Evolutionary conservation across 306 rosid species (phyloP), one percentile per base, ranked within the genome.

Genomic region (Adenanthera pavonina): DNA sequence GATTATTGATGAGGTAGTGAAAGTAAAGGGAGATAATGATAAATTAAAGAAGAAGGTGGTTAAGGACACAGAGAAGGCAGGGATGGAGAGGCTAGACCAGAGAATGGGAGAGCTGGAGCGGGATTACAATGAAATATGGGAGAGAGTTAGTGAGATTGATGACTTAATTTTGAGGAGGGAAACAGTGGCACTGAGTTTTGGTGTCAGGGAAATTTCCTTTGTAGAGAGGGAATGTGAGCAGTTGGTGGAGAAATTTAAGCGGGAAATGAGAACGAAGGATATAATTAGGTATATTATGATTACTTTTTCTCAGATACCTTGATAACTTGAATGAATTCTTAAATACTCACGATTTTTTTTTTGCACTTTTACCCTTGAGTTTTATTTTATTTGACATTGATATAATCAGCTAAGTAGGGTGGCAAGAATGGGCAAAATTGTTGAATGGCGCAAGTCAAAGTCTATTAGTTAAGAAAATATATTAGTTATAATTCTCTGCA

Each of bases 141-240:
- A 87, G 81, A 86, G 70, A 65, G 80, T 88, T 25, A 88, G 88
- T 64, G 90, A 91, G 35, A 81, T 93, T 73, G 97, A 78, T 83
- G 97, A 90, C 67, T 52, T 3, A 76, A 87, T 91, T 79, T 75
- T 73, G 61, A 87, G 90, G 90, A 83, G 75, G 78, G 99, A 95
- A 88, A 92, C 90, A 0, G 61, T 59, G 38, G 97, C 97, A 7
- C 74, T 92, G 86, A 93, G 97, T 75, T 90, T 70, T 67, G 99
- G 95, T 75, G 94, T 86, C 35, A 90, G 93, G 86, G 97, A 95
- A 75, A 84, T 95, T 59, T 68, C 83, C 76, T 95, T 89, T 79
- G 89, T 95, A 54, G 95, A 95, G 89, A 91, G 92, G 88, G 97
- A 95, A 76, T 92, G 97, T 25, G 91, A 87, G 76, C 88, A 87